Evolutionary conservation across 73 alveolate species (phyloP), one percentile per base, ranked within the genome.

Genomic region (Symbiodinium pilosum): DNA sequence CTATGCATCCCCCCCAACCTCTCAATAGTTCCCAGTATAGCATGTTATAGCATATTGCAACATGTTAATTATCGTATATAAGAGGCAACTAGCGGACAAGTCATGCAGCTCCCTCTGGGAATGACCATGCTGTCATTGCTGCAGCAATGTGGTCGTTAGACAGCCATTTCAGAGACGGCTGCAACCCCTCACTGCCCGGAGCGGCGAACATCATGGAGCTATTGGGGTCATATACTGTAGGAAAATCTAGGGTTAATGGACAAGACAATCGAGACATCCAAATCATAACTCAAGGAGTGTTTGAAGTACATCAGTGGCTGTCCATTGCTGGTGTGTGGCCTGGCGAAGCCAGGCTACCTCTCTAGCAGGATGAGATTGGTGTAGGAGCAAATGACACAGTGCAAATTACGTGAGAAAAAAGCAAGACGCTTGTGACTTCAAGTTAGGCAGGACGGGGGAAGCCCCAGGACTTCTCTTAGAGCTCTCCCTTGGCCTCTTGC

Each of bases 271-370:
- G n/a, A n/a, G n/a, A n/a, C n/a, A n/a, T n/a, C n/a, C n/a, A n/a
- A n/a, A n/a, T n/a, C n/a, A n/a, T n/a, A n/a, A n/a, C n/a, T n/a
- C n/a, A n/a, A n/a, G n/a, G n/a, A n/a, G n/a, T n/a, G n/a, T n/a
- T n/a, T n/a, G n/a, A n/a, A n/a, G n/a, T n/a, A n/a, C n/a, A n/a
- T n/a, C 30, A 38, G 81, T 64, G 81, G 38, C 81, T 24, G 38
- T 64, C 12, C 34, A n/a, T n/a, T 64, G 81, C 34, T 32, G 24
- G 81, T 64, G 81, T n/a, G 81, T 64, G 30, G 81, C 81, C 24
- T 64, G 81, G 81, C 81, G 39, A 64, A 64, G 81, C 81, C 81
- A 64, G 81, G 81, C 38, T 64, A 64, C 81, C 34, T 64, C 81
- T 24, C 32, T 38, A 54, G 73, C 73, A 54, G 73, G 26, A 26